Evolutionary conservation across 306 rosid genomes (phyloP).

Genomic region (Fagus sylvatica): DNA sequence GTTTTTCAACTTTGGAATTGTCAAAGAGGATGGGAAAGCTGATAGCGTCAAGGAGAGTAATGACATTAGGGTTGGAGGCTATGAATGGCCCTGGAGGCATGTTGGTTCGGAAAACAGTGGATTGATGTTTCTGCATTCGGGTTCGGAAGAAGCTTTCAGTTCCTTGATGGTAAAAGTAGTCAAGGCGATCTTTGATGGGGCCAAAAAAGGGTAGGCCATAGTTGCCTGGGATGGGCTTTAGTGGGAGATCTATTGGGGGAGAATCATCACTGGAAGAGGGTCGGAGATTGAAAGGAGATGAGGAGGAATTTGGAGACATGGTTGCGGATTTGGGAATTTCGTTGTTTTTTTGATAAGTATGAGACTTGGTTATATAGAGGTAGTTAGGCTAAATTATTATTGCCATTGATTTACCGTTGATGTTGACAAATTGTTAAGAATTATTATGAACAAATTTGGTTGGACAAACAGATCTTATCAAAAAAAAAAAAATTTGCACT

Average conservation of each 20-base stretch:
- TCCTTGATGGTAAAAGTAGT: conserved; percentile 74
- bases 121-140: conserved; percentile 34
- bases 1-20: conserved; percentile 53
- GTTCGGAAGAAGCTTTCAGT: conserved; percentile 51
- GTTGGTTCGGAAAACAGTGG: conserved; percentile 73
- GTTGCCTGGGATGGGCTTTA: conserved; percentile 62
- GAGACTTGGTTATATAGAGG: no score
- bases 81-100: conserved; percentile 82
- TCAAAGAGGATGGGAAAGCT: conserved; percentile 68
- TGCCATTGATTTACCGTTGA: no score
- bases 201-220: conserved; percentile 64
- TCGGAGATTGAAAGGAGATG: no score
- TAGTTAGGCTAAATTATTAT: no score
- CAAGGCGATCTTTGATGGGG: conserved; percentile 48
- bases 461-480: no score
- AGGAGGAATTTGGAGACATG: not conserved
- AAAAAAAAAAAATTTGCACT: no score
- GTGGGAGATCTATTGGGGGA: conserved; percentile 28
- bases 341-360: no score
- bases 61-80: conserved; percentile 48
- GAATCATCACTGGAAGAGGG: no score
- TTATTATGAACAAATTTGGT: no score
- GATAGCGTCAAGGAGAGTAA: conserved; percentile 57
- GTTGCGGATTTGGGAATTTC: not conserved
- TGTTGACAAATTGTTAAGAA: no score